These are phyloP conservation scores for Ceratorhiza oryzae-sativae DNA, from an alignment of 1,284 basidiomycete species.

Conservation along the genomic window DNA sequence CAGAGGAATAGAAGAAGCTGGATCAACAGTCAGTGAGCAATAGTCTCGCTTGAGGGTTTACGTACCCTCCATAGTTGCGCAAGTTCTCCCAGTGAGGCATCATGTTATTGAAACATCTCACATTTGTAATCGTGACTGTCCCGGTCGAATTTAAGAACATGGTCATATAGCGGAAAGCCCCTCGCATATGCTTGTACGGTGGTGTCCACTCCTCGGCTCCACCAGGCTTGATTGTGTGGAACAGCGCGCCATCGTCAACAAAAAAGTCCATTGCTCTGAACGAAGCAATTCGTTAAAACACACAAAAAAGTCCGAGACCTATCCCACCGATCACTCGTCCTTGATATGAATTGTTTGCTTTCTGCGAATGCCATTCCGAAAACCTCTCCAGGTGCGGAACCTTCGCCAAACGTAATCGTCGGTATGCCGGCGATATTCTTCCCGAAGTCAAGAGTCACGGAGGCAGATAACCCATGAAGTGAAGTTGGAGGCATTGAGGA, in stretches of 20 bases:
- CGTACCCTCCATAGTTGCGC: conserved; percentile 35
- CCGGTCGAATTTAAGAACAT: conserved; percentile 31
- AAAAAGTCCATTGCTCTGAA: conserved; percentile 35
- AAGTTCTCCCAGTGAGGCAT: conserved; percentile 36
- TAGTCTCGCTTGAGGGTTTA: not conserved
- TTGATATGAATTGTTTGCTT: conserved; percentile 28
- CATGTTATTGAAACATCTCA: conserved; percentile 38
- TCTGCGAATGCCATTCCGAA: conserved; percentile 34
- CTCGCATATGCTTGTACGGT: conserved; percentile 30
- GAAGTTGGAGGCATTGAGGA: conserved; percentile 2
- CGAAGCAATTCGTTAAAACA: not conserved
- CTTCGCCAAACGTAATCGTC: conserved; percentile 31
- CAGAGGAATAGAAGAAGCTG: conserved; percentile 32
- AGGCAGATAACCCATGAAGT: conserved; percentile 17
- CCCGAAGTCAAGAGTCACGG: conserved; percentile 30
- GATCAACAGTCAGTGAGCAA: not conserved
- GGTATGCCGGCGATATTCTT: conserved; percentile 30
- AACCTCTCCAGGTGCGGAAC: conserved; percentile 17
- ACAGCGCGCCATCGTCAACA: conserved; percentile 27
- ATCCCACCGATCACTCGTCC: conserved; percentile 32
- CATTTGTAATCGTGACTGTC: conserved; percentile 27
- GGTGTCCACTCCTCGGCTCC: conserved; percentile 37
- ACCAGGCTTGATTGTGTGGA: conserved; percentile 34
- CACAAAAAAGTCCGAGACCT: not conserved
- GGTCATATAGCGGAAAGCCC: conserved; percentile 35